phyloP scores from a whole-genome alignment of 352 stramenopile species.

The Lagenidium giganteum region DNA sequence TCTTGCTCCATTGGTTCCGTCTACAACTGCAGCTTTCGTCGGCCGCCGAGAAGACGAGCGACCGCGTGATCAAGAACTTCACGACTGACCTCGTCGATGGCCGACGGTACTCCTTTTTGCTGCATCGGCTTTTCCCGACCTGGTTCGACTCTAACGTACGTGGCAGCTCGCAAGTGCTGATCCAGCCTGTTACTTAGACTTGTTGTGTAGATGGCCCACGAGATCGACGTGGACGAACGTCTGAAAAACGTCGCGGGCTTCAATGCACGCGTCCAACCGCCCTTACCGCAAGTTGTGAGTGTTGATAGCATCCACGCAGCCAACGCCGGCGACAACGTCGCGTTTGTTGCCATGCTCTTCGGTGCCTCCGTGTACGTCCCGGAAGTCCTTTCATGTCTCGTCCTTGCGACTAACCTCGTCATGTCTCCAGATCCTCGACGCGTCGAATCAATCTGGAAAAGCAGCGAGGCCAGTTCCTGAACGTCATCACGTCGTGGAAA shows the following conservation, averaged over 20 bases:
- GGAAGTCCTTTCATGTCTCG: background rate
- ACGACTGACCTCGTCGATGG: constrained; percentile 64
- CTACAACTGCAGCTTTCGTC: constrained; percentile 68
- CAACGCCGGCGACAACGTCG: constrained; percentile 63
- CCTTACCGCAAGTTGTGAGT: constrained; percentile 59
- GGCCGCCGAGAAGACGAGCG: constrained; percentile 49
- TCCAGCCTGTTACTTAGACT: no score
- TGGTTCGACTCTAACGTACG: constrained; percentile 62
- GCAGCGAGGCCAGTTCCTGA: constrained; percentile 26
- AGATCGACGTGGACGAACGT: constrained; percentile 66
- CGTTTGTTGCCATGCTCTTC: constrained; percentile 79
- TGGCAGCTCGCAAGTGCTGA: no score
- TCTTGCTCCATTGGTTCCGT: constrained; percentile 73
- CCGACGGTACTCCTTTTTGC: constrained; percentile 54
- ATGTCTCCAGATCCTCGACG: no score
- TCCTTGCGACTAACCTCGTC: background rate
- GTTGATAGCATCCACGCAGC: constrained; percentile 63
- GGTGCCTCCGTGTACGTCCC: constrained; percentile 45
- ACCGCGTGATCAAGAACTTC: constrained; percentile 78
- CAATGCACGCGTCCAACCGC: constrained; percentile 54
- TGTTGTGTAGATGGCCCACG: constrained; percentile 84
- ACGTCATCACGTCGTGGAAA: constrained; percentile 64
- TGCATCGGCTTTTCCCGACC: constrained; percentile 68
- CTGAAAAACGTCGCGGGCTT: constrained; percentile 70
- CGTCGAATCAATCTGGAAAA: constrained; percentile 27